Percentiles rank a stretch among this genome's conserved stretches.
Conservation (phyloP, 441 rosid species). For the Caryocar brasiliense region DNA sequence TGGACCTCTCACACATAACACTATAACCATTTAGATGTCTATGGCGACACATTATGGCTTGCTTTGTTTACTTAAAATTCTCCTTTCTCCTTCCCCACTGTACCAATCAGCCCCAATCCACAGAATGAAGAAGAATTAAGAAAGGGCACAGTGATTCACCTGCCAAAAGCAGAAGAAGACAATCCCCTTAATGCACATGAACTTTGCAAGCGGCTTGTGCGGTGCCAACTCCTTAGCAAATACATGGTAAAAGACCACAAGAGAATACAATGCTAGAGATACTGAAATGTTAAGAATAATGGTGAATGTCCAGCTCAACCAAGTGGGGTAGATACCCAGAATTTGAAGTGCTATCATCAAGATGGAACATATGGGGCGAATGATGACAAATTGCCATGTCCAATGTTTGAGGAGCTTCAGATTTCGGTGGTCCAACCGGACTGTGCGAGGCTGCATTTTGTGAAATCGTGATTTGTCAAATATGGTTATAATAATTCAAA, state of each 20-base stretch:
- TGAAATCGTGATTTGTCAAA: slow-evolving; percentile 1
- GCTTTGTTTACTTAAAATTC: neutral
- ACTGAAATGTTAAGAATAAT: slow-evolving; percentile 76
- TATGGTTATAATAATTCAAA: neutral
- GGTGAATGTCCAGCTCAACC: slow-evolving; percentile 94
- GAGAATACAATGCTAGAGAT: slow-evolving; percentile 77
- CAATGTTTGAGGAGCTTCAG: slow-evolving; percentile 70
- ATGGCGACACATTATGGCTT: no score
- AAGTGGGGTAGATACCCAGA: slow-evolving; percentile 63
- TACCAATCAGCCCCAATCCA: neutral
- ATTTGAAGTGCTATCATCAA: slow-evolving; percentile 68
- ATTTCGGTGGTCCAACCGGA: slow-evolving; percentile 54
- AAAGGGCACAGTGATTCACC: slow-evolving; percentile 31
- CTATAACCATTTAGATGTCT: neutral
- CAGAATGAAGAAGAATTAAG: neutral
- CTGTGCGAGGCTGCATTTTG: slow-evolving; percentile 60
- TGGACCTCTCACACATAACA: neutral
- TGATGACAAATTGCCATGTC: slow-evolving; percentile 92
- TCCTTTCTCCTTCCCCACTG: neutral
- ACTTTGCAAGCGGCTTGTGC: slow-evolving; percentile 89
- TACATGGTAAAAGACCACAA: slow-evolving; percentile 84
- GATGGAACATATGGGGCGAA: slow-evolving; percentile 77
- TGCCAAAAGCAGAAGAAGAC: slow-evolving; percentile 99
- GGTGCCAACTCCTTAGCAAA: slow-evolving; percentile 90
- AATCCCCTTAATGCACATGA: slow-evolving; percentile 94